Base-by-base conservation (phyloP, 371 early-diverging fungal species). In the Capillidium rhysosporum region DNA sequence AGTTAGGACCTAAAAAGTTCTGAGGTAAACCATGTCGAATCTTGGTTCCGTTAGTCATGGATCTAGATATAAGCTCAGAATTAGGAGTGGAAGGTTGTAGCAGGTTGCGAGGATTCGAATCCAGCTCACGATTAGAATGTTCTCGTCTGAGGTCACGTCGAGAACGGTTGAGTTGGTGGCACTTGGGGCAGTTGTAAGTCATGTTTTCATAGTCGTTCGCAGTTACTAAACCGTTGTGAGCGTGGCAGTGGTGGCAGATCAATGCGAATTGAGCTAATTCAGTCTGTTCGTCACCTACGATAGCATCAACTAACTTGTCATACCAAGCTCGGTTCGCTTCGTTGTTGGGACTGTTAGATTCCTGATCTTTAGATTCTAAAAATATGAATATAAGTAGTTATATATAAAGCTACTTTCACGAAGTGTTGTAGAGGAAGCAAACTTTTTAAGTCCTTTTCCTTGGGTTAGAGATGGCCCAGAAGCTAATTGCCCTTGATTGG, bases 141-240 rank as follows among this genome's bases (percentile, higher is more conserved):
- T 51, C 34, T 12, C 51, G 51, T 20, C 52, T 34, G 12, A 21
- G 39, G 29, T 41, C 49, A 44, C 40, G 60, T 24, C 66, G 60
- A 40, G 63, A 60, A 18, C 65, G 60, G 52, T 70, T 73, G 56
- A 71, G 66, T 54, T 63, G 59, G 46, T 68, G 64, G 59, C 73
- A 73, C 34, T 67, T 68, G 28, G 72, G 72, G 56, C 73, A 73
- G 24, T 57, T 52, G 56, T 73, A 73, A 52, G 71, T 79, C 52
- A 79, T 72, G 26, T 65, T 70, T 9, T 79, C 70, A 55, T 78
- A 76, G 47, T 90, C 89, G 21, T 84, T 75, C n/a, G 88, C 83
- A 49, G 84, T 69, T 8, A 82, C 86, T 25, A 96, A 69, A 0
- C 96, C 96, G 63, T 93, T 93, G 65, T 93, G 94, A 8, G 77